Percentiles rank a stretch among this genome's conserved stretches.
Evolutionary conservation across 805 yeast genomes (phyloP).

Genomic region (Pichia deserticola): DNA sequence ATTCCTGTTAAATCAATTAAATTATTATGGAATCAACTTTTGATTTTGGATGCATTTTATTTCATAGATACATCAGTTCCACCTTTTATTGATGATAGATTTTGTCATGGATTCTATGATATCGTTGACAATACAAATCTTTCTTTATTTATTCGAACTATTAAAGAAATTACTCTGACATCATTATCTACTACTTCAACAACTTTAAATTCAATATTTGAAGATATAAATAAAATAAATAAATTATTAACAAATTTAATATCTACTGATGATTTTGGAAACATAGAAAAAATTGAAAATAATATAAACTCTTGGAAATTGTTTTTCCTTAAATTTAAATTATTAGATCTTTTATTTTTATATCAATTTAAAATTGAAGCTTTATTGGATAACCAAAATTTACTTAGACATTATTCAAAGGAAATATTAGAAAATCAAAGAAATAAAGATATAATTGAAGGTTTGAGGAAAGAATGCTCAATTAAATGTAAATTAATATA

Average conservation of each 20-base stretch:
- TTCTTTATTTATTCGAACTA: background rate
- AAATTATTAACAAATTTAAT: background rate
- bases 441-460: background rate
- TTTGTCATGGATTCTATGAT: slow-evolving; percentile 8
- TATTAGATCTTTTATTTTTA: background rate
- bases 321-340: slow-evolving; percentile 5
- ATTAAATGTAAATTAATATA: background rate
- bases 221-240: background rate
- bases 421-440: background rate
- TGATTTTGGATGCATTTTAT: slow-evolving; percentile 10
- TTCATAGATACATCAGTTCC: slow-evolving; percentile 6
- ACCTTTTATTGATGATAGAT: slow-evolving; percentile 11
- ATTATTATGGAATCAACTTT: slow-evolving; percentile 15
- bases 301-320: background rate
- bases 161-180: background rate
- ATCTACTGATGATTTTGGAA: background rate
- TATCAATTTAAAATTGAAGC: background rate
- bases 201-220: background rate
- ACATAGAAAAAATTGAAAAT: background rate
- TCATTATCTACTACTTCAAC: background rate
- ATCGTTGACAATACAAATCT: too few species aligned
- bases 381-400: background rate
- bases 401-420: background rate
- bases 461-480: background rate
- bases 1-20: slow-evolving; percentile 5